Base-by-base conservation (phyloP, 2,329 filamentous ascomycete genomes). In the Ophiostoma triangulosporum region DNA sequence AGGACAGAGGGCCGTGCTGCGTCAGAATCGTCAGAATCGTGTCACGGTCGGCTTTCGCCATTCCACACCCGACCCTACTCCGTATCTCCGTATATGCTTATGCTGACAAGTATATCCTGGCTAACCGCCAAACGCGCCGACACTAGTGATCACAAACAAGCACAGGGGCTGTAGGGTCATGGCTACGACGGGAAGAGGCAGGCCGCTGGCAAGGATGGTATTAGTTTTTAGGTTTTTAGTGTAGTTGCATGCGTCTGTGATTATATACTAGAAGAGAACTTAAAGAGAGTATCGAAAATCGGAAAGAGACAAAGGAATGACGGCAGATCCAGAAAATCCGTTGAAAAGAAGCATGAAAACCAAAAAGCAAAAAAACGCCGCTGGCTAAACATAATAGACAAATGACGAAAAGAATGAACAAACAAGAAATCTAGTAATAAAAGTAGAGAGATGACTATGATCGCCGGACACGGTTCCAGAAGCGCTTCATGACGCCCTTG, bases 401-500 rank as follows among this genome's bases (percentile, higher is more conserved):
- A 49, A 43, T 15, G 36, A 36, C 12, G 24, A 24, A 40, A 45
- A 48, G 27, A 27, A 46, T 17, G 52, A 48, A 20, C 11, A 14
- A 48, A 31, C 24, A 46, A 33, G 15, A 31, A 40, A 38, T 17
- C 17, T 48, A 20, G 53, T 38, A 50, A 7, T n/a, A 50, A 26
- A 45, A 43, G 26, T 24, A 20, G 29, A 27, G 52, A 57, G 27
- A 6, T 8, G 4, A 29, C 46, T 55, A 68, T 3, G 66, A 63
- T 54, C 76, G 72, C 53, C 75, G 70, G 36, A 84, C 76, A 56
- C 73, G 74, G 57, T 83, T 79, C 80, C 81, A 84, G 54, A 84
- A 71, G 51, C 79, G 74, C 68, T 78, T 83, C 62, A 84, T 74
- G 3, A 79, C 71, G 4, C 75, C 73, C 50, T 69, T 71, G 54